Evolutionary conservation across 2,329 filamentous ascomycete genomes (phyloP), one percentile per base, ranked within the genome.

Genomic region (Hypoxylon sp.): DNA sequence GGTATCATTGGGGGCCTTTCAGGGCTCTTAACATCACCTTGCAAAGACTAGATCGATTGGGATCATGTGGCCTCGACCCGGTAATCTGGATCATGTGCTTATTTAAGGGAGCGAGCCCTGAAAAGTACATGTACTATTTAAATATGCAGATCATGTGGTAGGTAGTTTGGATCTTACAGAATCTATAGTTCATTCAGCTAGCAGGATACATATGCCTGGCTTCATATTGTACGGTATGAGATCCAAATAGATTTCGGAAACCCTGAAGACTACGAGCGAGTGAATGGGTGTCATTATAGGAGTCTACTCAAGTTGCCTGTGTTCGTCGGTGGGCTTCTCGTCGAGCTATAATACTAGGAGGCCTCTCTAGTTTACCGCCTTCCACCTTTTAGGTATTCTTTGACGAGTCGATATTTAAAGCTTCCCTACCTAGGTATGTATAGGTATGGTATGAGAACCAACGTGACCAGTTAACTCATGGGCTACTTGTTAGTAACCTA

Each of bases 1-100:
- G 25, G 52, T 54, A 14, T 54, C 25, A 54, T 54, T 54, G 52
- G 52, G 52, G 52, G 52, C 52, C 16, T 45, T 8, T 41, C 16
- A 11, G 39, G 46, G 29, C 37, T n/a, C 12, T 47, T 16, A n/a
- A 47, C 45, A 47, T 16, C 25, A n/a, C 12, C 8, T 30, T 2
- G n/a, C 14, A 7, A 29, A 47, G 45, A 27, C 45, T 37, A 34
- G 14, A 29, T 37, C 14, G n/a, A 14, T 32, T 48, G 2, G 14
- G 19, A 48, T 48, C 32, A 48, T 48, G 54, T 37, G 37, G 30
- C 9, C 11, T 37, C 5, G 43, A 48, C 43, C 54, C 54, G 30
- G 32, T n/a, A 30, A 14, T 25, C n/a, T 48, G 54, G 43, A 32
- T 37, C 32, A 19, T 48, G 30, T 47, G 30, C 27, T 21, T 37